Base-by-base conservation (phyloP, 208 protist genomes). In the Porcisia deanei region DNA sequence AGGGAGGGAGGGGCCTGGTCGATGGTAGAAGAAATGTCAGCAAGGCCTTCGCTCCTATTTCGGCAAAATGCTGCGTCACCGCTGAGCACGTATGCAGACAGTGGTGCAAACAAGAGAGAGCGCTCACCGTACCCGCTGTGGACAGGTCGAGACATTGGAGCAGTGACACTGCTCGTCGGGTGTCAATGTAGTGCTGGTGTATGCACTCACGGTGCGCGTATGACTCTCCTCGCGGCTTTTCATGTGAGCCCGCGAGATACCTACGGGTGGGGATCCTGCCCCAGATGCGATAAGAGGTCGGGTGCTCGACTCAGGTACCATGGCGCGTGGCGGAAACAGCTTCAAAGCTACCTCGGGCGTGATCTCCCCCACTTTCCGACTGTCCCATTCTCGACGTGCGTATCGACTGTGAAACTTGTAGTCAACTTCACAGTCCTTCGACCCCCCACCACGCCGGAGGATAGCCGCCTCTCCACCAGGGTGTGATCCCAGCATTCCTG, bases 331-430 rank as follows among this genome's bases (percentile, higher is more conserved):
- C 18, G 76, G 75, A 58, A 85, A 85, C 64, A 81, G 71, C 39
- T 67, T 80, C 52, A 65, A 64, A 34, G 57, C 66, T 18, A 83
- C 81, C 37, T 77, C 82, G 0, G 72, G 54, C 0, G 63, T 78
- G 49, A 96, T 70, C 65, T 92, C 91, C 22, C 87, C 91, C 20
- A 96, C 72, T 81, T 96, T 93, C 30, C 77, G 79, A 9, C 63
- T 60, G 6, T 79, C 80, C 88, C 91, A 96, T 60, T 85, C 72
- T 14, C 72, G 68, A 7, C 88, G 84, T 14, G 88, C 83, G 63
- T 90, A 84, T 47, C 80, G 75, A 73, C 88, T 94, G 74, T 96
- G 91, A 76, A 92, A 92, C 34, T 83, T 67, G 70, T 84, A 89
- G 71, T 96, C 91, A 25, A 81, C 71, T 22, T 84, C 80, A 72